phyloP scores from a whole-genome alignment of 2,329 filamentous ascomycete species.

The Botryosphaeria dothidea region DNA sequence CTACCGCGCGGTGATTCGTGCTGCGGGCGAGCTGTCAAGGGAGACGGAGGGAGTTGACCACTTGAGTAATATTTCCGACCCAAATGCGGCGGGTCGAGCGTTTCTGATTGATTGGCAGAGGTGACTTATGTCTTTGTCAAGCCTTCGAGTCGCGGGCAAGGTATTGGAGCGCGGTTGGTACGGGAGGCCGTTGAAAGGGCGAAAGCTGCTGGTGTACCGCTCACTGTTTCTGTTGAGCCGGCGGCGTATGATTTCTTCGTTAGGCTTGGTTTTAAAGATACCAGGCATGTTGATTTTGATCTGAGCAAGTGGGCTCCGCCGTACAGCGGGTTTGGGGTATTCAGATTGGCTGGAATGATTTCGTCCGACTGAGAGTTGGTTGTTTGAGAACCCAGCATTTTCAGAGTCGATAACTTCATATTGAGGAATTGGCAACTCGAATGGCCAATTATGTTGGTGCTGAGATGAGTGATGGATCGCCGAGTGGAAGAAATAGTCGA shows the following conservation, averaged over 20 bases:
- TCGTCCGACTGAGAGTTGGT: too few relatives aligned
- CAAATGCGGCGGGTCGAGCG: neutral
- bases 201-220: neutral
- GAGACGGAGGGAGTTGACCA: neutral
- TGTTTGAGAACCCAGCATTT: too few relatives aligned
- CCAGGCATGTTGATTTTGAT: conserved; percentile 15
- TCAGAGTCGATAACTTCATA: too few relatives aligned
- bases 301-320: neutral
- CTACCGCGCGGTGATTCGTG: neutral
- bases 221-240: conserved; percentile 3
- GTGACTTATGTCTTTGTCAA: conserved; percentile 16
- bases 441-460: too few relatives aligned
- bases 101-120: neutral
- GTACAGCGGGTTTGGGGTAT: conserved; percentile 7
- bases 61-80: neutral
- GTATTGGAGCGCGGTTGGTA: conserved; percentile 3
- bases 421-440: too few relatives aligned
- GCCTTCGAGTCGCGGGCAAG: neutral
- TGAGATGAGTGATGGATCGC: too few relatives aligned
- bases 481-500: too few relatives aligned
- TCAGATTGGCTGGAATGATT: neutral
- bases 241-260: neutral
- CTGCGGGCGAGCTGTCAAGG: neutral
- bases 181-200: neutral
- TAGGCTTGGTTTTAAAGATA: neutral